These are phyloP conservation scores for Prunus mongolica DNA, from an alignment of 306 rosid species.

Conservation along the genomic window DNA sequence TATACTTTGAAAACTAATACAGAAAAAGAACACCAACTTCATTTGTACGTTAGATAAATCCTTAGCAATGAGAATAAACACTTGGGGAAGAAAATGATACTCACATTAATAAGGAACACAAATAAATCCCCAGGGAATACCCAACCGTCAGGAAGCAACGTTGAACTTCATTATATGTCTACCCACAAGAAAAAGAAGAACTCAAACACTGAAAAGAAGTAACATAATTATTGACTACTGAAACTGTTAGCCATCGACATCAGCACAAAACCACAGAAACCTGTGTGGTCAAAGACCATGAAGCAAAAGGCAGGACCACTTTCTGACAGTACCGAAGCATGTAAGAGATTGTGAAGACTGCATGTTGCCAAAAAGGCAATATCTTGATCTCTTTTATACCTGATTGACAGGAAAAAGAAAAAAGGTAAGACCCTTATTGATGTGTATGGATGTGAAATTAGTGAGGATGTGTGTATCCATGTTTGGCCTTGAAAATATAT, in stretches of 20 bases:
- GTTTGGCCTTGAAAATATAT: background rate
- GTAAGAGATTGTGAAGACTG: conserved; percentile 82
- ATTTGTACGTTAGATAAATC: background rate
- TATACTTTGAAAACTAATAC: background rate
- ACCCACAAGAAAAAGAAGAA: conserved; percentile 21
- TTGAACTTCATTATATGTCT: conserved; percentile 95
- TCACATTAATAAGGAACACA: conserved; percentile 77
- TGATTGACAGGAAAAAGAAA: conserved; percentile 32
- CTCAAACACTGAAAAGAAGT: background rate
- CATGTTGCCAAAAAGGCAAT: conserved; percentile 74
- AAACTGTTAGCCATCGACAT: background rate
- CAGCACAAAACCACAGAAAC: background rate
- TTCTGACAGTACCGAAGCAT: conserved; percentile 71
- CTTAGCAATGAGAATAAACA: background rate
- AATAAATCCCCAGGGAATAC: conserved; percentile 90
- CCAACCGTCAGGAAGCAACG: conserved; percentile 93
- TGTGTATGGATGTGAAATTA: conserved; percentile 13
- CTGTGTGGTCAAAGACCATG: background rate
- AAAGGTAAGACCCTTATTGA: background rate
- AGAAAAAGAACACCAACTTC: background rate
- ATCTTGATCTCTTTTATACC: conserved; percentile 86
- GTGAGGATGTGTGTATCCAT: background rate
- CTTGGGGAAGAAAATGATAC: conserved; percentile 26
- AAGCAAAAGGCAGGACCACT: conserved; percentile 54
- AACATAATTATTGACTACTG: background rate